These are phyloP conservation scores for Leucosporidium scottii DNA, from an alignment of 768 basidiomycete genomes.

Conservation along the genomic window DNA sequence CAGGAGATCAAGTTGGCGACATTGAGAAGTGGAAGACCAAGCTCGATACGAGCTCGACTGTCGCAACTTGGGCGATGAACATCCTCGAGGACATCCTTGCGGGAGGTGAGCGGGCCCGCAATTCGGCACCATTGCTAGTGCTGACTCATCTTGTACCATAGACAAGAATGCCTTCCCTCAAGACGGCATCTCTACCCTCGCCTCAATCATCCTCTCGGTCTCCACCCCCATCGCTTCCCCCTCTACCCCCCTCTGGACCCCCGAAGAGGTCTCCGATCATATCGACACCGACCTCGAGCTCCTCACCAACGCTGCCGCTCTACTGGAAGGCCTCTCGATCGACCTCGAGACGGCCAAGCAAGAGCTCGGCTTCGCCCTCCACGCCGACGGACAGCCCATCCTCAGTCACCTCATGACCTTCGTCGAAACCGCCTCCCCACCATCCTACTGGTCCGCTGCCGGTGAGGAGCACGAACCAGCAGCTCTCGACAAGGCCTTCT, in stretches of 20 bases:
- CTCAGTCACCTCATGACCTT: slow-evolving; percentile 30
- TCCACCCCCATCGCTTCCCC: neutral
- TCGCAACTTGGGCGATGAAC: slow-evolving; percentile 21
- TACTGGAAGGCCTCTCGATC: slow-evolving; percentile 26
- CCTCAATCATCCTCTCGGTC: slow-evolving; percentile 16
- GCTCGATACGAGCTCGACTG: slow-evolving; percentile 2
- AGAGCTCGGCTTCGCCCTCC: slow-evolving; percentile 13
- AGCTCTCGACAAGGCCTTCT: slow-evolving; percentile 49
- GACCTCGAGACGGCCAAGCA: slow-evolving; percentile 5
- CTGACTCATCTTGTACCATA: neutral
- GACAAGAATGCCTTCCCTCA: slow-evolving; percentile 23
- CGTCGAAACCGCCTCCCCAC: slow-evolving; percentile 18
- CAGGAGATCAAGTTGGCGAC: neutral
- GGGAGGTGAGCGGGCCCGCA: slow-evolving; percentile 1
- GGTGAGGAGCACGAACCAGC: neutral
- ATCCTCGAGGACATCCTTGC: slow-evolving; percentile 27
- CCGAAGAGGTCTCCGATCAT: slow-evolving; percentile 5
- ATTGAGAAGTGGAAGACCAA: slow-evolving; percentile 10
- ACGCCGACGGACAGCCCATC: neutral
- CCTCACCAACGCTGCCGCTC: slow-evolving; percentile 17
- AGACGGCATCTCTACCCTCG: slow-evolving; percentile 5
- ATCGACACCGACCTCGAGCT: slow-evolving; percentile 31
- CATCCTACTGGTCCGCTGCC: slow-evolving; percentile 14
- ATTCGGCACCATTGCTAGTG: too few species aligned
- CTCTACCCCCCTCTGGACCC: neutral